Base-by-base conservation (phyloP, 139 green algal genomes). In the Coelastrella sp. region DNA sequence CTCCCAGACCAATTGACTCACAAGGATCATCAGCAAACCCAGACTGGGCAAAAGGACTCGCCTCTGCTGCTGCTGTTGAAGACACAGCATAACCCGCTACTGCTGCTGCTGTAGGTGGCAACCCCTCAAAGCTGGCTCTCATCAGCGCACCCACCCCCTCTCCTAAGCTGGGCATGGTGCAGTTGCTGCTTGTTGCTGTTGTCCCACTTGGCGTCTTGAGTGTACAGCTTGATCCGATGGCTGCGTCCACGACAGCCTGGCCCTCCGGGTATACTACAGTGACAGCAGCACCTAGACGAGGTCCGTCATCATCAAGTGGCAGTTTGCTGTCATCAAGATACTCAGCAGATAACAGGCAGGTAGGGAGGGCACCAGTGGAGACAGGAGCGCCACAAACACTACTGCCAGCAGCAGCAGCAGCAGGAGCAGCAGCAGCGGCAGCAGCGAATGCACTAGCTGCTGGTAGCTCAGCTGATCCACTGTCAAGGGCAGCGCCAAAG, bases 251-350 rank as follows among this genome's bases (percentile, higher is more conserved):
- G 0, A 38, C 43, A 25, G 73, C 48, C n/a, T 67, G 73, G 45
- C 48, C 34, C n/a, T 81, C 73, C 2, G 60, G 50, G 50, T 81
- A 81, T 4, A 34, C 73, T 2, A 81, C 32, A 34, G 73, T 81
- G 13, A 81, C 30, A 32, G 73, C 73, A 35, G 48, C 73, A 48
- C 50, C 50, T 17, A 81, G 73, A 17, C 50, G 25, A 23, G 73
- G 73, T 5, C 19, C 73, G 37, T 67, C 73, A 25, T 34, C 32
- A 30, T 67, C 50, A 32, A 81, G 34, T 32, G 73, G 73, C 73
- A 81, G 50, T 37, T 21, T 43, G 13, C 48, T 35, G 32, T 81
- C 73, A 48, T 81, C 73, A 13, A 81, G 50, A 25, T 81, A 68
- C 30, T 67, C 73, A 23, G 73, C 73, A 6, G 73, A 30, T 43